phyloP scores from a whole-genome alignment of 2,329 filamentous ascomycete species.

The Aspergillus awamori region DNA sequence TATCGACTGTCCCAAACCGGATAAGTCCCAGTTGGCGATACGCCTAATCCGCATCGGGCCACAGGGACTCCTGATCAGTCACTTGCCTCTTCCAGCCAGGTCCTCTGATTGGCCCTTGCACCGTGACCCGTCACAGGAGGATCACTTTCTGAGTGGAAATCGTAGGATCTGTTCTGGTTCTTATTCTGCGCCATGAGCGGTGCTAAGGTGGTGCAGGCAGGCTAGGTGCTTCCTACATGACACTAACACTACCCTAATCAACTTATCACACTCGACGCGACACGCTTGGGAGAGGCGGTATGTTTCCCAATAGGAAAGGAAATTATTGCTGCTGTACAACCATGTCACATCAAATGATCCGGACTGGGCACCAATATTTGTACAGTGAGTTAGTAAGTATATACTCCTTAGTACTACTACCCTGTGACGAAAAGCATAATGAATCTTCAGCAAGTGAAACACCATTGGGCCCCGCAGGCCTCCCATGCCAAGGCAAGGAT shows the following conservation, averaged over 20 bases:
- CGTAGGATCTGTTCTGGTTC: neutral
- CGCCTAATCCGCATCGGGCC: neutral
- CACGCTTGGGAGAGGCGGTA: neutral
- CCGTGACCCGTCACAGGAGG: conserved; percentile 10
- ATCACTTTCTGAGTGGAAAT: neutral
- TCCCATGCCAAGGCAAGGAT: neutral
- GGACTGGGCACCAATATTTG: neutral
- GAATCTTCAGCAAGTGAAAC: neutral
- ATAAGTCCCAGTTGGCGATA: neutral
- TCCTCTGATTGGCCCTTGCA: conserved; percentile 3
- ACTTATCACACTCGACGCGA: neutral
- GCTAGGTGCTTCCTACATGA: conserved; percentile 4
- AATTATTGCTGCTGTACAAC: conserved; percentile 9
- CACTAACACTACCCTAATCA: conserved; percentile 5
- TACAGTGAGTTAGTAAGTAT: too few species aligned
- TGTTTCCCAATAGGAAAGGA: neutral
- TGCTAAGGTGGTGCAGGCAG: neutral
- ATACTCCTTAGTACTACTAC: neutral
- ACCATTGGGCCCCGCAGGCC: neutral
- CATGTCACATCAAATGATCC: neutral
- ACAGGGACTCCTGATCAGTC: neutral
- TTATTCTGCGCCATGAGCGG: neutral
- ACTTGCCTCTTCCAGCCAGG: neutral
- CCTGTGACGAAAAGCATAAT: neutral
- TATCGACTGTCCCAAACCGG: neutral